Evolutionary conservation across 2,329 filamentous ascomycete genomes (phyloP), one percentile per base, ranked within the genome.

Genomic region (Fusarium miscanthi): DNA sequence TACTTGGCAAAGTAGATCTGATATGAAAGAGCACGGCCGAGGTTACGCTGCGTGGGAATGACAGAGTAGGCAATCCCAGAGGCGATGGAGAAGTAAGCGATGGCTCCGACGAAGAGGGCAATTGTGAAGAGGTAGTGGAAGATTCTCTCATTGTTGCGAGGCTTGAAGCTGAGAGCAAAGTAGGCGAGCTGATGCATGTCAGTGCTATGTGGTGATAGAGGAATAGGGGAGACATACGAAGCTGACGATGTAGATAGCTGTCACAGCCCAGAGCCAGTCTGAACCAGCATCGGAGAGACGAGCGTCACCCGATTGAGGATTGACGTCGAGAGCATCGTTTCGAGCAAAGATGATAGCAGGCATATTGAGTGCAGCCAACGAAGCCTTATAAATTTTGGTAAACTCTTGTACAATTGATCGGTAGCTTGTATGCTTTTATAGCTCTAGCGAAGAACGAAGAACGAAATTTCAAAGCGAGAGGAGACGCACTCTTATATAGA

Each of bases 1-100:
- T 89, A 89, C 77, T 87, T 87, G 65, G 84, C 82, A 77, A 83
- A 89, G 81, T 88, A 89, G 75, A 89, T 84, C 73, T 89, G 86
- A 66, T 82, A 77, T 63, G 84, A 80, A 54, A 76, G 73, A 8
- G 74, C 72, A n/a, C 68, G 41, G 2, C 65, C 53, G 21, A 69
- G 56, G 56, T 77, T 63, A 14, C 66, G 70, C 58, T 74, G 63
- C 31, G 85, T 81, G 13, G 53, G 33, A 49, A 87, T 64, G n/a
- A 84, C 76, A 16, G 74, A 78, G 76, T 80, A 88, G 59, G 81
- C 87, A 3, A 89, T 81, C 71, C 88, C 84, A 9, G 87, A 85
- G 10, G 87, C 87, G 78, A 84, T 82, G 65, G 87, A 82, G 70
- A 81, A 89, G 82, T 89, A 89, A 57, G 83, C 77, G 70, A 88